Evolutionary conservation across 179 eudicot genomes (phyloP), one percentile per base, ranked within the genome.

Genomic region (Patellifolia procumbens): DNA sequence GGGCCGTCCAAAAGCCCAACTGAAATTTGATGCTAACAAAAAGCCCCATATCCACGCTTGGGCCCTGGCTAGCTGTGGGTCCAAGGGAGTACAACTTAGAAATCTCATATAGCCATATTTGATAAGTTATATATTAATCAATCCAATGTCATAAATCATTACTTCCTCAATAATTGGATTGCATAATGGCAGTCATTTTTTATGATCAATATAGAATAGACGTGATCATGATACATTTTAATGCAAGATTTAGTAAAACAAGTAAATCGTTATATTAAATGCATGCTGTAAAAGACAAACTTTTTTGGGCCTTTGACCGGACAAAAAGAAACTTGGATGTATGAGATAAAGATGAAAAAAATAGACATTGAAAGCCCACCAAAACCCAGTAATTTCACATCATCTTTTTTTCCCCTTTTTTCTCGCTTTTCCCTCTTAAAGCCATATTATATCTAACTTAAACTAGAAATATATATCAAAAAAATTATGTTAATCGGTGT

Each of bases 351-450:
- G 48, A 59, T 7, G 39, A 68, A 68, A 32, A 45, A 77, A 77
- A n/a, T 67, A 70, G 68, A 81, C 75, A 81, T 11, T 68, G 72
- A 81, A 81, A 81, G 79, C 84, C 84, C 84, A 81, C 84, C 84
- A 81, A 73, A 74, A 77, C 46, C 51, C 31, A 81, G 81, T 81
- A 68, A 69, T 78, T 78, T 78, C 79, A 73, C 61, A 81, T 81
- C 78, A 39, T 39, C 45, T 39, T n/a, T n/a, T n/a, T n/a, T n/a
- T n/a, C n/a, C n/a, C n/a, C n/a, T n/a, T n/a, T n/a, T n/a, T n/a
- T n/a, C n/a, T n/a, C n/a, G n/a, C n/a, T n/a, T n/a, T n/a, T n/a
- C n/a, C n/a, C n/a, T n/a, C n/a, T n/a, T n/a, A n/a, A n/a, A n/a
- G n/a, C n/a, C n/a, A n/a, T n/a, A n/a, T n/a, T n/a, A n/a, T n/a